These are phyloP conservation scores for Kodamaea suecica DNA, from an alignment of 1,139 yeast species.

Conservation along the genomic window DNA sequence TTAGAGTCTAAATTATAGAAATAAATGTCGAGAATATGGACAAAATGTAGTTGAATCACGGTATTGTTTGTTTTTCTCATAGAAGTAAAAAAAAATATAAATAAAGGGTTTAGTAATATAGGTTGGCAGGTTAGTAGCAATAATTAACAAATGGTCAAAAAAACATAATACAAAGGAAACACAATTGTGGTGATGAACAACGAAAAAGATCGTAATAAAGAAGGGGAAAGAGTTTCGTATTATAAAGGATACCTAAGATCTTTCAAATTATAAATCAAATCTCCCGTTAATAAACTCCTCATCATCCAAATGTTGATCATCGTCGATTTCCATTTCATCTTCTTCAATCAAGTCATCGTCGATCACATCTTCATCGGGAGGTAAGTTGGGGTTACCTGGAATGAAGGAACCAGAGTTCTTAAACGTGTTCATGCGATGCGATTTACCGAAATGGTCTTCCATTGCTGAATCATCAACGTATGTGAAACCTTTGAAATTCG, in stretches of 20 bases:
- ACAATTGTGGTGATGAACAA: too few relatives aligned
- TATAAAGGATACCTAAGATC: too few relatives aligned
- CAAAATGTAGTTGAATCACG: not conserved
- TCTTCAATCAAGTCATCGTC: conserved; percentile 68
- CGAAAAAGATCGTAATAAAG: too few relatives aligned
- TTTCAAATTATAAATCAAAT: conserved; percentile 58
- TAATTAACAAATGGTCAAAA: too few relatives aligned
- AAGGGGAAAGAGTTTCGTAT: too few relatives aligned
- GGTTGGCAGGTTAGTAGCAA: too few relatives aligned
- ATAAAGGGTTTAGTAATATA: not conserved
- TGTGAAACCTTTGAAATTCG: conserved; percentile 92
- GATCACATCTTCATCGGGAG: conserved; percentile 80
- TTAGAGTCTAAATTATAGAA: too few relatives aligned
- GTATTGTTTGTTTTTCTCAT: not conserved
- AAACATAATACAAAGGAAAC: not conserved
- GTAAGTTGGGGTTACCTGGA: conserved; percentile 74
- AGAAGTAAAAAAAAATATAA: not conserved
- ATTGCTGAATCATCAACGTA: conserved; percentile 93
- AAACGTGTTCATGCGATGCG: conserved; percentile 45
- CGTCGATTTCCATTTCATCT: conserved; percentile 52
- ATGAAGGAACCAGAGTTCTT: conserved; percentile 69
- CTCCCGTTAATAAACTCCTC: conserved; percentile 89
- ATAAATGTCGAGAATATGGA: too few relatives aligned
- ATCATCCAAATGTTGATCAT: conserved; percentile 44
- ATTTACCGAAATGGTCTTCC: conserved; percentile 71